Evolutionary conservation across 305 asterid species (phyloP), one percentile per base, ranked within the genome.

Genomic region (Fraxinus paxiana): DNA sequence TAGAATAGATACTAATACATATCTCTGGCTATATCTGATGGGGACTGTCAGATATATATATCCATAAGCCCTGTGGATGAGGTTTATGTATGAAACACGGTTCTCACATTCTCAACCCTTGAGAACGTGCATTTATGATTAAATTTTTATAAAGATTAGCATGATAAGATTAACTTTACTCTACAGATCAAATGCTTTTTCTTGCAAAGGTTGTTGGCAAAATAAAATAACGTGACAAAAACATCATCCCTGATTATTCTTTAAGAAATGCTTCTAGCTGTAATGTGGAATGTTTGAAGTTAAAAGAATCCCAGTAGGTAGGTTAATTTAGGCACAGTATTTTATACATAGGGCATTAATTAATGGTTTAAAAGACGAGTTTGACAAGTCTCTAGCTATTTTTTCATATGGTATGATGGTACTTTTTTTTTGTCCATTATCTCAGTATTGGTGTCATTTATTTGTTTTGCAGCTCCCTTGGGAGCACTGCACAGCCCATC

Each of bases 401-500:
- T 65, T 73, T 75, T 46, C 83, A 15, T 38, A 63, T 54, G 54
- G 24, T 51, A 51, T 18, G 59, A 70, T 56, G 12, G 28, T 56
- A 0, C 67, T 5, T 56, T 56, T 18, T 54, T 54, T 77, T 43
- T 24, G 26, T 77, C 77, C 73, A n/a, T 51, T 79, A 13, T 77
- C 71, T 75, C 30, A 73, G 48, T 65, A 81, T 59, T 81, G 38
- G 82, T 81, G 51, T 17, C 81, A 77, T 79, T 77, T 83, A 24
- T 63, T 77, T 54, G 37, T 85, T 86, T 72, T 88, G 84, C 93
- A 88, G 97, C 87, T 89, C 87, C 87, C 74, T 17, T 88, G 84
- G 91, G 94, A 48, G 79, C 90, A 82, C 93, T 87, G 82, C 92
- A 88, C 85, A 88, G 98, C 77, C 98, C 98, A 75, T 86, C 81